These are phyloP conservation scores for Stenogyne calaminthoides DNA, from an alignment of 305 asterid species.

Conservation along the genomic window DNA sequence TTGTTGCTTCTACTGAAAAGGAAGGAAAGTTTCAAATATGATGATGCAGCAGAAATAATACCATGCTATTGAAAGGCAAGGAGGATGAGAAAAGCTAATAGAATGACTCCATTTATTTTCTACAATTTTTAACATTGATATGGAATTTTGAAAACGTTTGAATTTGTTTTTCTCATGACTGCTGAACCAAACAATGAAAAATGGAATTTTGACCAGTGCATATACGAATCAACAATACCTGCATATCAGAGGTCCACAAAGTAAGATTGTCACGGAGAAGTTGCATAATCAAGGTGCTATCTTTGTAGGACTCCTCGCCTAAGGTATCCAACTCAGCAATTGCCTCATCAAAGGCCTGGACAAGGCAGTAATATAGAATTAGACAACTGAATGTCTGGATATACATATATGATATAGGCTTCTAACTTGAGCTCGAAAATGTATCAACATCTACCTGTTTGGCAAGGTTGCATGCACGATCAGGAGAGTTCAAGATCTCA, in stretches of 20 bases:
- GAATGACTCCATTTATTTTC: not conserved
- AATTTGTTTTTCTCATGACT: not conserved
- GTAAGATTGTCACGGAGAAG: constrained; percentile 69
- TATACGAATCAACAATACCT: constrained; percentile 36
- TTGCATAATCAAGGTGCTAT: constrained; percentile 66
- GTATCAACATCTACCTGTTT: constrained; percentile 53
- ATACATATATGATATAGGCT: not conserved
- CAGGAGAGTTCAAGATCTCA: constrained; percentile 90
- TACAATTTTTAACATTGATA: not conserved
- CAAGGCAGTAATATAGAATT: not conserved
- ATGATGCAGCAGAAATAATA: too few relatives aligned
- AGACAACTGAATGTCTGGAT: not conserved
- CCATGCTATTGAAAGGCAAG: not conserved
- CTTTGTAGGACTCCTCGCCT: constrained; percentile 69
- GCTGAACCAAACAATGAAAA: not conserved
- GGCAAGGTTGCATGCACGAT: constrained; percentile 88
- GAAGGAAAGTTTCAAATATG: too few relatives aligned
- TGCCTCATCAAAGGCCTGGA: constrained; percentile 64
- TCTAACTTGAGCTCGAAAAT: not conserved
- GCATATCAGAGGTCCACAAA: constrained; percentile 71
- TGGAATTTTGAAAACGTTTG: not conserved
- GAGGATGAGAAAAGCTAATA: not conserved
- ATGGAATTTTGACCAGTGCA: not conserved
- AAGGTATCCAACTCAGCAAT: constrained; percentile 68
- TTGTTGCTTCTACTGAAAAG: not conserved